Evolutionary conservation across 805 yeast species (phyloP), one percentile per base, ranked within the genome.

Genomic region (Priceomyces fermenticarens): DNA sequence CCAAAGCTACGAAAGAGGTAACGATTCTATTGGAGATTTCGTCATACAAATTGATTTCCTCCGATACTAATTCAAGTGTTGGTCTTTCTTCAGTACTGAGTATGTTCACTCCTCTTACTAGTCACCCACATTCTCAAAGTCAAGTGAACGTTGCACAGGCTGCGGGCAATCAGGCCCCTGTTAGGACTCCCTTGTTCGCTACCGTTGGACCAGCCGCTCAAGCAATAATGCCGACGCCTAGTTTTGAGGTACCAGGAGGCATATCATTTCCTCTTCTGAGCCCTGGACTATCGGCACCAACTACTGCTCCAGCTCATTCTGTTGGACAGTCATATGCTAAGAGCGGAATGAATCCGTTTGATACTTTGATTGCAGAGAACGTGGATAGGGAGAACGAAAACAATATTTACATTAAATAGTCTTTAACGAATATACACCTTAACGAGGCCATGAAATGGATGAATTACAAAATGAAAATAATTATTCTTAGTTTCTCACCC

Each of bases 1-100:
- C 97, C 0, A 81, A 88, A 48, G 85, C 90, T 3, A 88, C 97
- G 3, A 91, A 91, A 54, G 98, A 91, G 55, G 85, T 91, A 11
- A 89, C 97, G 0, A 81, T 88, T n/a, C 72, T 87, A 51, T 65
- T 90, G 32, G 97, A 90, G 57, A 63, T 64, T 3, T 62, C 68
- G 1, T 56, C 67, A 0, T 63, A 64, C 40, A 63, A 61, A 40
- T 43, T 59, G 9, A 56, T 63, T 49, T 49, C 65, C 1, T 49
- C 51, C 15, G 67, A 61, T 8, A 15, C 51, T 4, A 36, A 30
- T 17, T 32, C 13, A 9, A 27, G 42, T 3, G 16, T 12, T 11
- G 32, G 42, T 11, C 51, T 59, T 30, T 40, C 56, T 25, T 50
- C 65, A 2, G 61, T 55, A 7, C 54, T 66, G 9, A 65, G 59